Percentiles rank a stretch among this genome's conserved stretches.
Evolutionary conservation across 768 basidiomycete species (phyloP).

Genomic region (Pleurotus platypus): DNA sequence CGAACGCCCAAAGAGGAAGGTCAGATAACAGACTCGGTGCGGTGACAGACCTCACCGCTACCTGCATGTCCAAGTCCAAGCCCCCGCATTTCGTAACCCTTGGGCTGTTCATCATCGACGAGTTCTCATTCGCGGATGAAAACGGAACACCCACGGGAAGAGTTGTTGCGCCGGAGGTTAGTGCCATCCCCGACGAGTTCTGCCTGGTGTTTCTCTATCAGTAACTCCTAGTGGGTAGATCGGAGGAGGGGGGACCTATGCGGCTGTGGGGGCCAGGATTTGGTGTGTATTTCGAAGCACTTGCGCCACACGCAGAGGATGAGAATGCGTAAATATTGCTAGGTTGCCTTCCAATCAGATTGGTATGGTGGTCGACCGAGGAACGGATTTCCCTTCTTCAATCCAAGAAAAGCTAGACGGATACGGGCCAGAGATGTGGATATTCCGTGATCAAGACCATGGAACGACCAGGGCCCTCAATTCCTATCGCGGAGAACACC

Average conservation of each 20-base stretch:
- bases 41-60: neutral
- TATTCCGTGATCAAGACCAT: constrained; percentile 57
- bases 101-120: constrained; percentile 90
- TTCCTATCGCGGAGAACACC: constrained; percentile 66
- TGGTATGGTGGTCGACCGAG: constrained; percentile 85
- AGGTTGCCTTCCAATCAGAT: constrained; percentile 66
- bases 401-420: constrained; percentile 52
- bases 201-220: too few relatives aligned
- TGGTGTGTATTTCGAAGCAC: constrained; percentile 43
- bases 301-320: neutral
- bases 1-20: neutral
- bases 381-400: constrained; percentile 65
- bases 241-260: constrained; percentile 87
- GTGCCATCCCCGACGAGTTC: constrained; percentile 11
- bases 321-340: constrained; percentile 2
- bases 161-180: constrained; percentile 47
- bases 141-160: constrained; percentile 48
- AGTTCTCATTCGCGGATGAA: constrained; percentile 61
- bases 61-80: constrained; percentile 15
- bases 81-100: constrained; percentile 54
- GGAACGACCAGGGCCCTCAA: constrained; percentile 75
- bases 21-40: neutral
- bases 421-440: constrained; percentile 78
- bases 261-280: constrained; percentile 75
- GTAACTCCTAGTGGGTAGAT: constrained; percentile 44